Conservation (phyloP, 768 basidiomycete species). For the Tephrocybe sp. region DNA sequence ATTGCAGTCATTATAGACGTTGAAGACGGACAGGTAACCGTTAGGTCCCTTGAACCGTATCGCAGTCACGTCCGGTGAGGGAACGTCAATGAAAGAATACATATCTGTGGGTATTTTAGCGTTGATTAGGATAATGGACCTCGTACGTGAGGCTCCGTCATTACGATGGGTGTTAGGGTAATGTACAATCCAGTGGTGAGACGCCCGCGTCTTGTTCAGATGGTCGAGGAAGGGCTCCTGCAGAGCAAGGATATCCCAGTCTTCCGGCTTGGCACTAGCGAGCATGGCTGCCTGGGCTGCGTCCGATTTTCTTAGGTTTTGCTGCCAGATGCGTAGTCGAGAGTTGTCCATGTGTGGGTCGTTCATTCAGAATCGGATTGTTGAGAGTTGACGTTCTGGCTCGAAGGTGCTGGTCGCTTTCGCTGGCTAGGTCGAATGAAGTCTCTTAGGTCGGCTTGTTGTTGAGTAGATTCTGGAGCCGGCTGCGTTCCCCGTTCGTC, state of each 20-base stretch:
- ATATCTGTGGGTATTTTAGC: constrained; percentile 10
- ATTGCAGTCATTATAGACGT: constrained; percentile 8
- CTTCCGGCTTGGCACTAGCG: constrained; percentile 3
- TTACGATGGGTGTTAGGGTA: not conserved
- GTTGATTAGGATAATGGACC: constrained; percentile 11
- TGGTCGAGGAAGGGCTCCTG: constrained; percentile 31
- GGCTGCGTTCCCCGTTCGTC: not conserved
- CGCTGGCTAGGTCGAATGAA: too few relatives aligned
- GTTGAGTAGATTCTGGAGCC: not conserved
- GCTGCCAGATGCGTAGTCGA: constrained; percentile 26
- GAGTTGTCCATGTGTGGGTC: not conserved
- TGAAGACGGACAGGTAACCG: not conserved
- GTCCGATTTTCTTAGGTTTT: constrained; percentile 26
- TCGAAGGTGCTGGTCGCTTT: not conserved
- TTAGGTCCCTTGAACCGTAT: not conserved
- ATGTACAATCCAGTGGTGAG: constrained; percentile 2
- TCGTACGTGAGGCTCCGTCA: not conserved
- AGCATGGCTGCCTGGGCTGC: constrained; percentile 17
- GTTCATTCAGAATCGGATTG: not conserved
- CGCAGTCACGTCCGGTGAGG: not conserved
- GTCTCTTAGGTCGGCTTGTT: too few relatives aligned
- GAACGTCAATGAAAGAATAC: not conserved
- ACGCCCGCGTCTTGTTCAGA: constrained; percentile 12
- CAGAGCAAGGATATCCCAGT: constrained; percentile 26
- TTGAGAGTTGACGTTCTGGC: not conserved